Conservation (phyloP, 2,329 filamentous ascomycete species). For the Hysterium pulicare region DNA sequence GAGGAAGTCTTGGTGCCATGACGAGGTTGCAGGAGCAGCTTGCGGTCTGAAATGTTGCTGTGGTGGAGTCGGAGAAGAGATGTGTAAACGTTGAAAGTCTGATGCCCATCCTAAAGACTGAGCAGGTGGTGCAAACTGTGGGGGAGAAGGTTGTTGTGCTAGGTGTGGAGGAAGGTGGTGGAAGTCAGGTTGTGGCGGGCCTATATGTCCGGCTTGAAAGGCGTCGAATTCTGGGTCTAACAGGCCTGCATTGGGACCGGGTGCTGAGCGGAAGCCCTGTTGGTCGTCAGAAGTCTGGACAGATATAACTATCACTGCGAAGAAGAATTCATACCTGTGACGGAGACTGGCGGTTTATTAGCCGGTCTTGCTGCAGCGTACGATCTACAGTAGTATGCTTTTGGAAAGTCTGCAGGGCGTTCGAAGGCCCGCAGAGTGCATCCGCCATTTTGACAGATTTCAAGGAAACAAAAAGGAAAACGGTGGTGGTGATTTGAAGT, state of each 20-base stretch:
- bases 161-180: slow-evolving; percentile 33
- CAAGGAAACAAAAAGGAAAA: neutral
- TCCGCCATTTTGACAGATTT: slow-evolving; percentile 55
- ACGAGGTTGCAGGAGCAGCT: slow-evolving; percentile 27
- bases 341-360: slow-evolving; percentile 53
- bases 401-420: slow-evolving; percentile 69
- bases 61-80: slow-evolving; percentile 36
- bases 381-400: slow-evolving; percentile 67
- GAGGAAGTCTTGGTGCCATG: slow-evolving; percentile 63
- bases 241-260: slow-evolving; percentile 50
- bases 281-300: slow-evolving; percentile 12
- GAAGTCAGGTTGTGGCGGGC: slow-evolving; percentile 37
- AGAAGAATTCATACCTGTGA: slow-evolving; percentile 48
- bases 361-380: slow-evolving; percentile 69
- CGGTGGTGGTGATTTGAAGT: neutral
- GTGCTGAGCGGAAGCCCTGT: slow-evolving; percentile 61
- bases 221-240: slow-evolving; percentile 67
- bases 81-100: slow-evolving; percentile 49
- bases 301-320: slow-evolving; percentile 3
- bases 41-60: slow-evolving; percentile 46
- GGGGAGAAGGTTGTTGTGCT: slow-evolving; percentile 36
- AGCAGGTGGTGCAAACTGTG: slow-evolving; percentile 29
- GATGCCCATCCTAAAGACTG: slow-evolving; percentile 45
- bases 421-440: slow-evolving; percentile 70
- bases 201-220: slow-evolving; percentile 56